Percentiles rank a stretch among this genome's conserved stretches.
Conservation (phyloP, 805 yeast genomes). For the Lipomyces kockii region DNA sequence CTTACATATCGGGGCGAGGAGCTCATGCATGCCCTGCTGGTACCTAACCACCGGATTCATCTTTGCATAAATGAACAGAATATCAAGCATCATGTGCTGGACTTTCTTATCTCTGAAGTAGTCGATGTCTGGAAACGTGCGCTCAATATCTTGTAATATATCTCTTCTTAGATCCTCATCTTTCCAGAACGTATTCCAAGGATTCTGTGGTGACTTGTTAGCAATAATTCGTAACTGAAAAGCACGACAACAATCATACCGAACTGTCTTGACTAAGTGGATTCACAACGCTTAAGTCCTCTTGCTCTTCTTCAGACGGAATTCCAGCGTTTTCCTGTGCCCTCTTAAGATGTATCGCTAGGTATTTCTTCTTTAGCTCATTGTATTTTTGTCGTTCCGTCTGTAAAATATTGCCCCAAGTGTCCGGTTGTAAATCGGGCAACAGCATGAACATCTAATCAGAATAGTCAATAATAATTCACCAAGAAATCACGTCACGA, state of each 20-base stretch:
- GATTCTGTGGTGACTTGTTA: slow-evolving; percentile 16
- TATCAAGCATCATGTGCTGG: slow-evolving; percentile 46
- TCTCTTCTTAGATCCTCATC: slow-evolving; percentile 37
- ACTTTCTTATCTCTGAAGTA: slow-evolving; percentile 41
- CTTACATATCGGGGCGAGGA: slow-evolving; percentile 53
- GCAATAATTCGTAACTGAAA: background rate
- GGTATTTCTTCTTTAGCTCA: slow-evolving; percentile 22
- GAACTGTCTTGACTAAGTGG: slow-evolving; percentile 35
- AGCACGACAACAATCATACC: slow-evolving; percentile 15
- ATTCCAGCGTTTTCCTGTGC: slow-evolving; percentile 12
- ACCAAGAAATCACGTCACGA: background rate
- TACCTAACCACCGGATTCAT: slow-evolving; percentile 55
- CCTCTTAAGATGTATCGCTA: slow-evolving; percentile 19
- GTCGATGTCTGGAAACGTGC: slow-evolving; percentile 45
- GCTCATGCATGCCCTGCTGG: slow-evolving; percentile 62
- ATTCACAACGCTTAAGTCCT: slow-evolving; percentile 30
- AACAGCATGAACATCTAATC: slow-evolving; percentile 28
- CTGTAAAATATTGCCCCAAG: slow-evolving; percentile 27
- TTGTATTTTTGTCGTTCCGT: slow-evolving; percentile 28
- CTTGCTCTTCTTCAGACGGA: slow-evolving; percentile 9
- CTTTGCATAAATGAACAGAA: slow-evolving; percentile 55
- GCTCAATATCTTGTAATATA: slow-evolving; percentile 44
- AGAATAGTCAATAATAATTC: background rate
- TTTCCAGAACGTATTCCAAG: slow-evolving; percentile 34
- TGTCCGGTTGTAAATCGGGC: slow-evolving; percentile 34